These are phyloP conservation scores for Bretschneidera sinensis DNA, from an alignment of 345 rosid species.

Conservation along the genomic window DNA sequence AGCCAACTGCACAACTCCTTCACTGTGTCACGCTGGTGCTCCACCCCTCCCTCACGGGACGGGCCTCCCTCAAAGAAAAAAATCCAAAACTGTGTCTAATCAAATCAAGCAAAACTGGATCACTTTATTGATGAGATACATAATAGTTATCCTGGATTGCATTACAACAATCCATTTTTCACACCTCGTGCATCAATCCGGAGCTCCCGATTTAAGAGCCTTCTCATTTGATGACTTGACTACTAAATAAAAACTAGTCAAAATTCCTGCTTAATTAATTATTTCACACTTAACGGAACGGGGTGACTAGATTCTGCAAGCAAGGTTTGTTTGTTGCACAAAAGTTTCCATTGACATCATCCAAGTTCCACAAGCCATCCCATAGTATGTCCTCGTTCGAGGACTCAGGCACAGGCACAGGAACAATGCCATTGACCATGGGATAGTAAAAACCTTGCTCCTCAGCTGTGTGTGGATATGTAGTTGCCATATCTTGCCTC, in stretches of 20 bases:
- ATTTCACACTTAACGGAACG: conserved; percentile 48
- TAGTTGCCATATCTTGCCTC: conserved; percentile 30
- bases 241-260: too few species aligned
- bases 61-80: too few species aligned
- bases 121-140: conserved; percentile 8
- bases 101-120: conserved; percentile 14
- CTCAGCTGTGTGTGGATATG: conserved; percentile 21
- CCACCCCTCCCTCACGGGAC: too few species aligned
- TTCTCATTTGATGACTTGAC: too few species aligned
- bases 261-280: too few species aligned
- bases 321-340: conserved; percentile 40
- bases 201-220: too few species aligned
- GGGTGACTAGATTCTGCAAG: conserved; percentile 38
- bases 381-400: conserved; percentile 47
- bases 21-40: too few species aligned
- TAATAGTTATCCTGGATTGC: conserved; percentile 10
- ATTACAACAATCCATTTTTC: conserved; percentile 9
- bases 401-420: conserved; percentile 23
- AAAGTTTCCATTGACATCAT: conserved; percentile 52
- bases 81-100: neutral
- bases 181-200: conserved; percentile 11
- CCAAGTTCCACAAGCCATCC: conserved; percentile 74
- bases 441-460: conserved; percentile 23
- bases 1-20: too few species aligned
- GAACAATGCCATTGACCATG: conserved; percentile 22